A percentile compares a stretch with the other conserved stretches of the same genome.
These are phyloP conservation scores for Phytopythium oedochilum DNA, from an alignment of 352 stramenopile genomes.

Conservation along the genomic window DNA sequence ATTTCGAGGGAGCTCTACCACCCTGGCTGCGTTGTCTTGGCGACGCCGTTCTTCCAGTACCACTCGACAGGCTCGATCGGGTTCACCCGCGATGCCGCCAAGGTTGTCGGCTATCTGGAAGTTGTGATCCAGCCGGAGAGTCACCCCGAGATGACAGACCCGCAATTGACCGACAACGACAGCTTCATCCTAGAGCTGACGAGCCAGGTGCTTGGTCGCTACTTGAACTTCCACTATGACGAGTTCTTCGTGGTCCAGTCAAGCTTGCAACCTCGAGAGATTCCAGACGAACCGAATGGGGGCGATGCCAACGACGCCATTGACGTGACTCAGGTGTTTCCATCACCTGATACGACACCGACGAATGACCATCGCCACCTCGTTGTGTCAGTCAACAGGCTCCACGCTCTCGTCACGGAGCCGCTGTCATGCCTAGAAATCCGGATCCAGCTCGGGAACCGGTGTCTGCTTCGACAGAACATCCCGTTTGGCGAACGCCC, in stretches of 20 bases:
- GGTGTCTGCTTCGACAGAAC: constrained; percentile 10
- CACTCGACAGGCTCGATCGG: constrained; percentile 21
- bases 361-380: constrained; percentile 11
- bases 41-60: constrained; percentile 42
- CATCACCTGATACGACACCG: constrained; percentile 9
- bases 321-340: constrained; percentile 11
- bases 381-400: constrained; percentile 9
- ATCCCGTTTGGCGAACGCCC: constrained; percentile 11
- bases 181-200: constrained; percentile 61
- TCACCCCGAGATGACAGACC: constrained; percentile 3
- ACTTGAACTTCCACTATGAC: constrained; percentile 75
- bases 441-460: constrained; percentile 26
- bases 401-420: constrained; percentile 7
- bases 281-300: neutral
- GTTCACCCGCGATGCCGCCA: constrained; percentile 13
- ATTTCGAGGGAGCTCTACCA: constrained; percentile 34
- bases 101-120: constrained; percentile 62
- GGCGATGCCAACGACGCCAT: constrained; percentile 8
- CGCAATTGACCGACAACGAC: constrained; percentile 45
- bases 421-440: constrained; percentile 12
- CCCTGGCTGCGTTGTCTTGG: constrained; percentile 29
- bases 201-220: constrained; percentile 56
- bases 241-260: constrained; percentile 48
- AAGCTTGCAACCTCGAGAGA: constrained; percentile 2
- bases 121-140: constrained; percentile 35